phyloP scores from a whole-genome alignment of 2,329 filamentous ascomycete genomes.

The Neurospora crassa region DNA sequence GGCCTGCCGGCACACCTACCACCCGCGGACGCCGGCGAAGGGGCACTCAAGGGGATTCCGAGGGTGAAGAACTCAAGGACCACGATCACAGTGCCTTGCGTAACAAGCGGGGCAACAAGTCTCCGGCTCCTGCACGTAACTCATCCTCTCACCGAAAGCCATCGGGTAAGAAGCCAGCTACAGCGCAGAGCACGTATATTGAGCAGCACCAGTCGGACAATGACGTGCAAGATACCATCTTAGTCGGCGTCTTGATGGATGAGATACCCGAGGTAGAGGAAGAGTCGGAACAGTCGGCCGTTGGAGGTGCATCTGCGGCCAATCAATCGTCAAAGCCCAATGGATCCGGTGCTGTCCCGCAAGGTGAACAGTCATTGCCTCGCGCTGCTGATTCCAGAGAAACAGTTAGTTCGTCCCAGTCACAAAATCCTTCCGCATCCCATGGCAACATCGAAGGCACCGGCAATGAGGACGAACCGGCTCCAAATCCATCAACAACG shows the following conservation, averaged over 20 bases:
- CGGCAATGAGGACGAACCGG: not conserved
- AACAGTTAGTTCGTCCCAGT: not conserved
- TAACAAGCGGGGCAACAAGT: slow-evolving; percentile 15
- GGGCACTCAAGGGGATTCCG: slow-evolving; percentile 20
- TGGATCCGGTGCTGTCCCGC: not conserved
- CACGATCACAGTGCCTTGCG: slow-evolving; percentile 26
- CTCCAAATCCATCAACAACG: not conserved
- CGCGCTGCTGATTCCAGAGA: not conserved
- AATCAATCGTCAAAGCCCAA: not conserved
- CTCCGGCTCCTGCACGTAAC: slow-evolving; percentile 14
- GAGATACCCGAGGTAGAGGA: slow-evolving; percentile 22
- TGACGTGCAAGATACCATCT: slow-evolving; percentile 48
- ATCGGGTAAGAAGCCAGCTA: slow-evolving; percentile 28
- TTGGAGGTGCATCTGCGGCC: not conserved
- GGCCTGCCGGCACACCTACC: slow-evolving; percentile 12
- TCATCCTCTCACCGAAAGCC: slow-evolving; percentile 30
- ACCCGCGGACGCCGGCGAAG: slow-evolving; percentile 29
- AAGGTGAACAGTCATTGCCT: not conserved
- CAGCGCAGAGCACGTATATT: slow-evolving; percentile 23
- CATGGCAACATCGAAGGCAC: not conserved
- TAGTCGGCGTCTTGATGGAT: slow-evolving; percentile 38
- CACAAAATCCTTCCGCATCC: not conserved
- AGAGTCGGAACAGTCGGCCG: slow-evolving; percentile 17
- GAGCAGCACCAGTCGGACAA: slow-evolving; percentile 29
- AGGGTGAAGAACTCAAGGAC: slow-evolving; percentile 23